Evolutionary conservation across 1,139 yeast species (phyloP).

Genomic region (Taphrina deformans): DNA sequence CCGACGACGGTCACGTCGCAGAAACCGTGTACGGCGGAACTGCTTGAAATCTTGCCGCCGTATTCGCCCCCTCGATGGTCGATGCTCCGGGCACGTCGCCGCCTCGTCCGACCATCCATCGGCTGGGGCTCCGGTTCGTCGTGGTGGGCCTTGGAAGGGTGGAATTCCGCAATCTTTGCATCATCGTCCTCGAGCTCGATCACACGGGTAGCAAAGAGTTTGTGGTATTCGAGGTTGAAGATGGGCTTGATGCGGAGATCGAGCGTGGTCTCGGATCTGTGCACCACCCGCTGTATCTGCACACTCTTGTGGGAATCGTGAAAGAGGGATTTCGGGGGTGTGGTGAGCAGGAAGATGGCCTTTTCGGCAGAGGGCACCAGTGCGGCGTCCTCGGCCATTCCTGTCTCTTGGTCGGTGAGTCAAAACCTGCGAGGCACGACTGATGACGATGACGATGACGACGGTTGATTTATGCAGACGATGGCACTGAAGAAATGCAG

Average conservation of each 20-base stretch:
- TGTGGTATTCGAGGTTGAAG: constrained; percentile 23
- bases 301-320: constrained; percentile 21
- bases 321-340: constrained; percentile 19
- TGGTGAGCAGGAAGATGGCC: constrained; percentile 20
- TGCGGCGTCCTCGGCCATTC: not conserved
- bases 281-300: constrained; percentile 15
- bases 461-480: not conserved
- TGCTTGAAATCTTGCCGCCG: constrained; percentile 15
- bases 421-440: not conserved
- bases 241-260: constrained; percentile 21
- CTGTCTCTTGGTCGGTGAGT: too few species aligned
- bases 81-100: constrained; percentile 13
- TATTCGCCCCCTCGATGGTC: constrained; percentile 9
- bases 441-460: not conserved
- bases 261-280: not conserved
- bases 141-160: not conserved
- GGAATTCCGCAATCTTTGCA: constrained; percentile 23
- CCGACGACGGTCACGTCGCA: constrained; percentile 2
- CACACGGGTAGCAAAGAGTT: constrained; percentile 11
- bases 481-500: too few species aligned
- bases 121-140: not conserved
- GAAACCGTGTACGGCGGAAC: not conserved
- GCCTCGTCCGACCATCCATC: not conserved
- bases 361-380: constrained; percentile 5
- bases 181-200: constrained; percentile 29